Base-by-base conservation (phyloP, 805 yeast species). In the Metschnikowia arizonensis region DNA sequence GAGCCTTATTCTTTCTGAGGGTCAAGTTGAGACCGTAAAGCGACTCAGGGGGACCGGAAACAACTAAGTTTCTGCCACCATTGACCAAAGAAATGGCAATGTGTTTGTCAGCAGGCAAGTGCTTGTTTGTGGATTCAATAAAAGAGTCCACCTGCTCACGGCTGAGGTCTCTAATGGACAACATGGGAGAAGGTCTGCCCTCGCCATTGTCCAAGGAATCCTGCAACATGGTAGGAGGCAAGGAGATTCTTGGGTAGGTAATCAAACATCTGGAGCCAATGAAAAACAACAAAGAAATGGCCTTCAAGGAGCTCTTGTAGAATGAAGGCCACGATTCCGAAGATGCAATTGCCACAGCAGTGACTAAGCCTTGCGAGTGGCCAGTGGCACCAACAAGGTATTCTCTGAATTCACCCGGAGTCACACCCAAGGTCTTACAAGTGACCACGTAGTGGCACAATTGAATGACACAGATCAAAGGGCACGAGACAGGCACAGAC, bases 31-130 rank as follows among this genome's bases (percentile, higher is more conserved):
- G 79, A 76, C 99, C 99, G 60, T 91, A 93, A 50, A 93, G 75
- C 3, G 98, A 89, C 77, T 90, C 96, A 46, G 99, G 98, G 40
- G 98, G 99, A 66, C 99, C 99, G 18, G 95, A 81, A 39, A 91
- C 89, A 46, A 93, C 99, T 72, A 89, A 77, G 68, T 89, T 88
- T 73, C 96, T 81, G 39, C 96, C 96, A 66, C 99, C 99, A 64
- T 93, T 93, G 57, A 90, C 77, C 64, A 93, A 79, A 34, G 98
- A 89, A 53, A 93, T 83, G 49, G 83, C 87, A 60, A 93, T 84
- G 62, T 88, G 96, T 69, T 88, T 88, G 59, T 88, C 96, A 43
- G 74, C 72, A 56, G 99, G 97, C 71, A 93, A 79, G 71, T 90
- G 98, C 62, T 85, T 81, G 72, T 93, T 93, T 49, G 99, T 93